Conservation (phyloP, 371 early-diverging fungal genomes). For the Haplosporangium sp. region DNA sequence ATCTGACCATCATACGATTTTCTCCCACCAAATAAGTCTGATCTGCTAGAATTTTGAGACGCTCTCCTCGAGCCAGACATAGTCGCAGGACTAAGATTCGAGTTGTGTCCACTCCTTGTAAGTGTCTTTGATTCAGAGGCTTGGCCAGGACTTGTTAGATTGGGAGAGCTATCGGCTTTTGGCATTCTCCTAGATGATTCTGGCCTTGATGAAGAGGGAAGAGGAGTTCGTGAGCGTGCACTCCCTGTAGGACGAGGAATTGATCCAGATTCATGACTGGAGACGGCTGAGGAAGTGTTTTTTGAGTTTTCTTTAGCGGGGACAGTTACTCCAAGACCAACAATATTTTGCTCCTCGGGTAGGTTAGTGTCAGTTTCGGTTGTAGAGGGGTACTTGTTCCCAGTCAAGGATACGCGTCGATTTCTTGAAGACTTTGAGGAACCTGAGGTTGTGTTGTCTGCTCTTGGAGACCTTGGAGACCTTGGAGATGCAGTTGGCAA, state of each 20-base stretch:
- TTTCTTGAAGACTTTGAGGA: not conserved
- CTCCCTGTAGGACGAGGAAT: constrained; percentile 12
- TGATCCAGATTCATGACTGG: constrained; percentile 3
- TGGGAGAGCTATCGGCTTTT: constrained; percentile 12
- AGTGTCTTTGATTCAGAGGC: constrained; percentile 11
- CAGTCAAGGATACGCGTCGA: not conserved
- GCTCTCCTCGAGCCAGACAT: constrained; percentile 19
- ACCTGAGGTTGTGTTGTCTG: not conserved
- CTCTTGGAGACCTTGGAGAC: not conserved
- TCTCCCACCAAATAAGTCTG: constrained; percentile 10
- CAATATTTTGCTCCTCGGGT: constrained; percentile 1
- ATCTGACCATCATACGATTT: constrained; percentile 21
- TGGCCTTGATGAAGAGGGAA: constrained; percentile 25
- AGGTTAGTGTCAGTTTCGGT: not conserved
- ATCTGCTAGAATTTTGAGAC: constrained; percentile 26
- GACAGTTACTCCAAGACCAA: constrained; percentile 32
- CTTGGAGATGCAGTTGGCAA: not conserved
- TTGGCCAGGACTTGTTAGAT: constrained; percentile 16
- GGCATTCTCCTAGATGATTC: constrained; percentile 29
- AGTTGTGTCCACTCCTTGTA: not conserved
- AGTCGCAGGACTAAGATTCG: constrained; percentile 10
- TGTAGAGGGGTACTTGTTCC: not conserved
- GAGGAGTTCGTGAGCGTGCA: constrained; percentile 14
- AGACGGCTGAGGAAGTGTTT: not conserved
- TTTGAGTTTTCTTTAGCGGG: constrained; percentile 6